These are phyloP conservation scores for Colletotrichum echinochloae DNA, from an alignment of 2,329 filamentous ascomycete species.

Conservation along the genomic window DNA sequence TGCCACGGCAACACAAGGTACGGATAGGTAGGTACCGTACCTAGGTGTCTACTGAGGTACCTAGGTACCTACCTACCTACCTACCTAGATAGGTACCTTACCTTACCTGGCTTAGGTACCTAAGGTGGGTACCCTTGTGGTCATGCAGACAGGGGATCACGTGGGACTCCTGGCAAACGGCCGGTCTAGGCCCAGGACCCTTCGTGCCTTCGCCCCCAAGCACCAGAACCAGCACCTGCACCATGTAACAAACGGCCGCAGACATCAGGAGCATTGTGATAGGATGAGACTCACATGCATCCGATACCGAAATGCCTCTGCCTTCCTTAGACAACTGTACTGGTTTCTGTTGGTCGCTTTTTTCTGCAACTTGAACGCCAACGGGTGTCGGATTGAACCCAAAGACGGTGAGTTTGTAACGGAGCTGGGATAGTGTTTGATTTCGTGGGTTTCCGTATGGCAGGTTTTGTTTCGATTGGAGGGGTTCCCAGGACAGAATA, in stretches of 20 bases:
- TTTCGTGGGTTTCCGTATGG: neutral
- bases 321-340: neutral
- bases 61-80: no score
- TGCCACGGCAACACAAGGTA: conserved; percentile 34
- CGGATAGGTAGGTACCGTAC: no score
- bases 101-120: no score
- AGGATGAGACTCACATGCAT: neutral
- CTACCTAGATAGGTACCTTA: no score
- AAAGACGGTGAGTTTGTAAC: neutral
- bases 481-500: neutral
- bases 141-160: conserved; percentile 22
- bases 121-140: neutral
- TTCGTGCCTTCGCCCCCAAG: neutral
- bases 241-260: neutral
- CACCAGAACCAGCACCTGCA: neutral
- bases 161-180: conserved; percentile 8
- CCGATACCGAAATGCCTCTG: neutral
- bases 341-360: neutral
- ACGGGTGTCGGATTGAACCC: neutral
- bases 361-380: no score
- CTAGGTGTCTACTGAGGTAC: no score
- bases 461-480: no score
- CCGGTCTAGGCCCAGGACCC: conserved; percentile 7
- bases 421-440: neutral
- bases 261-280: neutral